Evolutionary conservation across 148 eudicot genomes (phyloP).

Genomic region (Persicaria maculosa): DNA sequence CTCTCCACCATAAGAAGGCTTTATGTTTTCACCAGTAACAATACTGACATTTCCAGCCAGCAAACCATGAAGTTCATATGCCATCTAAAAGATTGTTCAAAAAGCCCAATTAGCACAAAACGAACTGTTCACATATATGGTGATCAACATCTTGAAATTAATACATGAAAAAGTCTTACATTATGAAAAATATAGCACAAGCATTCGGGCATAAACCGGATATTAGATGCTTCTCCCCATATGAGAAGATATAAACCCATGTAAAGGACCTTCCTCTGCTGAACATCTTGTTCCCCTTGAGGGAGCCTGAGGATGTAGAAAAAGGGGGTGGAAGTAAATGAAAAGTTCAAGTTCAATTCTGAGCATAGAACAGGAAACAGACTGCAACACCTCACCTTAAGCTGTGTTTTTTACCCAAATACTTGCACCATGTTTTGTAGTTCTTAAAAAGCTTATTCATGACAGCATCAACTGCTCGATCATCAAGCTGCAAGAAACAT

Average conservation of each 20-base stretch:
- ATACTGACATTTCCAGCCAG: conserved; percentile 91
- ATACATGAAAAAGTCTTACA: conserved; percentile 34
- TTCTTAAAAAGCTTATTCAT: conserved; percentile 88
- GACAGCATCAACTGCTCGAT: conserved; percentile 74
- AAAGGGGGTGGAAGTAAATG: background rate
- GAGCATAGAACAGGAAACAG: background rate
- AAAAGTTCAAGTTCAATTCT: background rate
- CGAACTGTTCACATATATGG: background rate
- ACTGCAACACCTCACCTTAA: conserved; percentile 43
- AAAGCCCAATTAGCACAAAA: background rate
- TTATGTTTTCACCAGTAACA: conserved; percentile 87
- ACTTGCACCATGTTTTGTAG: conserved; percentile 97
- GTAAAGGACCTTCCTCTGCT: conserved; percentile 77
- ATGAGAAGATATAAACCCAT: conserved; percentile 93
- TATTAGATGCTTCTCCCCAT: conserved; percentile 97
- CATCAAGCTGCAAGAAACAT: conserved; percentile 56
- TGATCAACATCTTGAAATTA: background rate
- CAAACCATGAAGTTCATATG: conserved; percentile 90
- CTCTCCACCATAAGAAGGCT: conserved; percentile 89
- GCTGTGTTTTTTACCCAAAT: conserved; percentile 80
- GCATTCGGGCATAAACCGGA: conserved; percentile 96
- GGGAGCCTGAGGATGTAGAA: conserved; percentile 45
- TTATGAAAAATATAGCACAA: conserved; percentile 92
- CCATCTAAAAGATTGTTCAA: conserved; percentile 53
- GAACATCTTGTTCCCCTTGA: conserved; percentile 60